Evolutionary conservation across 805 yeast species (phyloP), one percentile per base, ranked within the genome.

Genomic region (Ogataea siamensis): DNA sequence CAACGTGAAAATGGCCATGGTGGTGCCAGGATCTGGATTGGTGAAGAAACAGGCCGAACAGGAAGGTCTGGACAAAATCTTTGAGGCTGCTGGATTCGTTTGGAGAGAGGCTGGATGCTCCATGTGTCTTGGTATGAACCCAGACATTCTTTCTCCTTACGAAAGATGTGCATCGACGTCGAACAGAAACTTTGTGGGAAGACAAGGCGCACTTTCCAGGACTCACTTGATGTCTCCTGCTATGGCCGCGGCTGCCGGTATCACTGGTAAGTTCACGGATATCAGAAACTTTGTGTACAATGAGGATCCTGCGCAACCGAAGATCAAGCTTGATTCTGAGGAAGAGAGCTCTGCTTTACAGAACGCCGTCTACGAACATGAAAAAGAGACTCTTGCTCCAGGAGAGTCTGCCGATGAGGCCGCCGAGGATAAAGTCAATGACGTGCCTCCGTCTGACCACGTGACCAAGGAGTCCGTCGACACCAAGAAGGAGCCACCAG

Each of bases 51-150:
- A 87, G 67, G 99, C 99, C 39, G 99, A 93, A 68, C 72, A 68
- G 46, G 99, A 93, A 70, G 99, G 99, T 37, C 74, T 93, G 41
- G 93, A 93, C 64, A 85, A 86, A 68, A 76, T 93, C 42, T 93
- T 93, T 58, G 78, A 71, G 56, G 87, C 79, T 34, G 97, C 99
- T 35, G 98, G 96, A 14, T 93, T 93, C 60, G 91, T 86, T 54
- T 93, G 99, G 99, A 83, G 99, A 72, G 99, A 93, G 70, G 98
- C 99, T 50, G 99, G 99, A 45, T 93, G 99, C 70, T 91, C 98
- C 28, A 93, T 93, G 99, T 93, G 99, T 71, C 76, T 93, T 37
- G 99, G 99, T 66, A 93, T 93, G 99, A 93, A 93, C 70, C 97
- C 98, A 28, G 99, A 93, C 70, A 91, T 93, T 54, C 76, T 93